phyloP scores from a whole-genome alignment of 177 flowering plant species.

The Vitis hybrid region DNA sequence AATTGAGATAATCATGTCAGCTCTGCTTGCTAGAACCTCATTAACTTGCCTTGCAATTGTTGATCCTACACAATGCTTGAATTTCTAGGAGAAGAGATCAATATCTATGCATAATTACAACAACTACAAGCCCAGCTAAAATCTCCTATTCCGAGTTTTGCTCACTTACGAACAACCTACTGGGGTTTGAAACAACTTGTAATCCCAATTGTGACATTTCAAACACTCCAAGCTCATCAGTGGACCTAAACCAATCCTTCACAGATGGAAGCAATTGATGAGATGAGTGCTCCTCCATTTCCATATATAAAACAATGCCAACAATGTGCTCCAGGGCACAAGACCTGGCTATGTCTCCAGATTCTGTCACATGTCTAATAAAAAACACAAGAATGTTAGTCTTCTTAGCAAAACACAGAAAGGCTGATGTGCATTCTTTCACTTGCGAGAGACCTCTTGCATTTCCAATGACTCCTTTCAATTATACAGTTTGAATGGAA shows the following conservation, averaged over 20 bases:
- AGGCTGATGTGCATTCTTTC: constrained; percentile 85
- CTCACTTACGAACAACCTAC: constrained; percentile 79
- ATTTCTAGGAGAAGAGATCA: constrained; percentile 84
- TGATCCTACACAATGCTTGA: constrained; percentile 86
- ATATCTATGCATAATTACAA: constrained; percentile 88
- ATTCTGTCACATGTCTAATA: constrained; percentile 94
- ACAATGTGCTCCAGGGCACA: constrained; percentile 96
- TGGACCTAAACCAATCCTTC: constrained; percentile 94
- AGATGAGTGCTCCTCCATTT: constrained; percentile 69
- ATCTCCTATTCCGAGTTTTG: constrained; percentile 60
- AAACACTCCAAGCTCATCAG: constrained; percentile 97
- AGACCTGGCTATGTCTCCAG: constrained; percentile 98
- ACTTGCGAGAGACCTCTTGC: constrained; percentile 82
- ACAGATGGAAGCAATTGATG: constrained; percentile 89
- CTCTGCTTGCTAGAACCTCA: constrained; percentile 72
- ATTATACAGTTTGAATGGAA: constrained; percentile 95
- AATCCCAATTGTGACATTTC: constrained; percentile 86
- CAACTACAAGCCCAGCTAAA: constrained; percentile 87
- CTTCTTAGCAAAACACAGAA: constrained; percentile 83
- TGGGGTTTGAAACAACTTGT: constrained; percentile 78
- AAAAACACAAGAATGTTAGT: constrained; percentile 64
- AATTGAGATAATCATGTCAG: constrained; percentile 87
- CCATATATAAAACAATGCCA: constrained; percentile 91
- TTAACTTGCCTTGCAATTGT: constrained; percentile 55
- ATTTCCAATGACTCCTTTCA: constrained; percentile 76